Conservation (phyloP, 441 rosid genomes). For the Populus trichocarpa region DNA sequence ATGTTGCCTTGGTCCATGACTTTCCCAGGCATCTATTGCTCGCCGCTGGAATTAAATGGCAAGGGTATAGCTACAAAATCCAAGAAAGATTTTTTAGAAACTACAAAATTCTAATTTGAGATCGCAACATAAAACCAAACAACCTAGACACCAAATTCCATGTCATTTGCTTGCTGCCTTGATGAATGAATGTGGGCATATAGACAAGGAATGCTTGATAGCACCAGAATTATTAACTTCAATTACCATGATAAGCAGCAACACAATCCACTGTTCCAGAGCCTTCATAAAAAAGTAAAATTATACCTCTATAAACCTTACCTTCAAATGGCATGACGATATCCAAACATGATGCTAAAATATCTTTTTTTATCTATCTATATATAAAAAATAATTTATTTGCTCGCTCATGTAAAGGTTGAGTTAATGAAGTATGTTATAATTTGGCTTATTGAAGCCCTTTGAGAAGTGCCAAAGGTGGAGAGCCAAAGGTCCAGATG, state of each 20-base stretch:
- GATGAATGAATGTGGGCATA: neutral
- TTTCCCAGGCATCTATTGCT: conserved; percentile 79
- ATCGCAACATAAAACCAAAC: neutral
- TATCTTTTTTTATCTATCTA: no score
- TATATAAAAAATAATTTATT: no score
- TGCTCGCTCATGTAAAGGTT: neutral
- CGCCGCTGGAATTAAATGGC: conserved; percentile 83
- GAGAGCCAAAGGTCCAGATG: neutral
- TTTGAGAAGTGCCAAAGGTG: neutral
- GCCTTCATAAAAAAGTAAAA: neutral
- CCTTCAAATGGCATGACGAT: neutral
- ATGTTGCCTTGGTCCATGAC: conserved; percentile 67
- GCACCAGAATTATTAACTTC: neutral
- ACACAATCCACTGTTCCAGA: neutral
- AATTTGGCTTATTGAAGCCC: neutral
- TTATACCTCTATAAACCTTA: neutral
- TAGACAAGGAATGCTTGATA: neutral
- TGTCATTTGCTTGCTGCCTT: conserved; percentile 1
- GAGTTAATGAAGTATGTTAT: neutral
- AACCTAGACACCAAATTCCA: conserved; percentile 1
- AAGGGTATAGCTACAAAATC: conserved; percentile 58
- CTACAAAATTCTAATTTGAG: neutral
- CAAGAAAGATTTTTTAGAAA: conserved; percentile 4
- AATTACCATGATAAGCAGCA: neutral
- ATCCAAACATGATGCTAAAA: no score